These are phyloP conservation scores for Rubroboletus satanas DNA, from an alignment of 768 basidiomycete genomes.

Conservation along the genomic window DNA sequence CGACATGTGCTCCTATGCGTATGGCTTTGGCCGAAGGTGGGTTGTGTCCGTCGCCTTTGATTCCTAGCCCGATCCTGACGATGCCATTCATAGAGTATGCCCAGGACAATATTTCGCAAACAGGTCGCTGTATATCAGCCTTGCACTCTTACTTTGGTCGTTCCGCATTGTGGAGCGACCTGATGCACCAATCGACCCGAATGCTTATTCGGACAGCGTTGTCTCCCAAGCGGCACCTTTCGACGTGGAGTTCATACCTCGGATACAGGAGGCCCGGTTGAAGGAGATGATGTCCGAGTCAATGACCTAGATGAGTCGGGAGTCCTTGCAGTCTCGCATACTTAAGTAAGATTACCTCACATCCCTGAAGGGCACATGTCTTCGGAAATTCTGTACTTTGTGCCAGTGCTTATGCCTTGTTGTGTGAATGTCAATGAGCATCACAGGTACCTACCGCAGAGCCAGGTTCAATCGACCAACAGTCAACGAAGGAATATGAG, in stretches of 20 bases:
- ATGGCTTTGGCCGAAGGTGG: conserved; percentile 47
- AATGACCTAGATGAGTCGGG: background rate
- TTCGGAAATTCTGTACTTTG: background rate
- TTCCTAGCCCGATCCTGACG: background rate
- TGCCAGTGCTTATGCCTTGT: background rate
- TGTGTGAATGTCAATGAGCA: background rate
- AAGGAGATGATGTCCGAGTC: conserved; percentile 8
- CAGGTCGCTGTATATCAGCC: conserved; percentile 56
- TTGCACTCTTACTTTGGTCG: conserved; percentile 57
- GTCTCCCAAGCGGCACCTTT: conserved; percentile 58
- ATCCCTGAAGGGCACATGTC: background rate
- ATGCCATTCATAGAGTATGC: conserved; percentile 41
- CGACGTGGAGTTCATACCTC: conserved; percentile 49
- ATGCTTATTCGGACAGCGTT: conserved; percentile 52
- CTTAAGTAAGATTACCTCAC: background rate
- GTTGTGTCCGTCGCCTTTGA: background rate
- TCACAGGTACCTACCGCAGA: background rate
- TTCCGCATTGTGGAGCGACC: conserved; percentile 51
- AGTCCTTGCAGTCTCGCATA: background rate
- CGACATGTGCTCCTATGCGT: conserved; percentile 43
- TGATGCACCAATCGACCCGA: conserved; percentile 48
- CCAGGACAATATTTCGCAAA: conserved; percentile 53
- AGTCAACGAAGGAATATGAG: background rate
- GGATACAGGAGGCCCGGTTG: conserved; percentile 23
- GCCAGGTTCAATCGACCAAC: background rate